Evolutionary conservation across 345 rosid genomes (phyloP).

Genomic region (Camelina laxa): DNA sequence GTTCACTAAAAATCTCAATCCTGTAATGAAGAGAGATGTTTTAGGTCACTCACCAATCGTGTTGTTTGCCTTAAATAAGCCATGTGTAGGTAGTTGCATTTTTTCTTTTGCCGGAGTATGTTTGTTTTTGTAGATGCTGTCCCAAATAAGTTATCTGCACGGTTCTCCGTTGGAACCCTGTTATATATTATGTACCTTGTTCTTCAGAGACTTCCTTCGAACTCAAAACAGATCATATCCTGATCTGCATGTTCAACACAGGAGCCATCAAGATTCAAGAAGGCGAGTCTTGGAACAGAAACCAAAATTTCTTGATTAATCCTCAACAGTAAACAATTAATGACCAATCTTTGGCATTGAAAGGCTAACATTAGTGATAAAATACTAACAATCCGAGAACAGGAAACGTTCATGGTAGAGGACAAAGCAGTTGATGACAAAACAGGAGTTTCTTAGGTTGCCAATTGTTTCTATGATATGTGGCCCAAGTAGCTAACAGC

Average conservation of each 20-base stretch:
- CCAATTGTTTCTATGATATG: slow-evolving; percentile 38
- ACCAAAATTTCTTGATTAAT: slow-evolving; percentile 8
- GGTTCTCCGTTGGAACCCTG: slow-evolving; percentile 41
- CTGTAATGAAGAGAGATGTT: slow-evolving; percentile 26
- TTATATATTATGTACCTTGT: slow-evolving; percentile 29
- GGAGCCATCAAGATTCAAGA: slow-evolving; percentile 34
- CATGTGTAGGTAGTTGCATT: slow-evolving; percentile 37
- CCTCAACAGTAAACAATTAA: not conserved
- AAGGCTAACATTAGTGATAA: not conserved
- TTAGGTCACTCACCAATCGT: slow-evolving; percentile 38
- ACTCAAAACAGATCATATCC: slow-evolving; percentile 27
- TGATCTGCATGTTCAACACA: slow-evolving; percentile 34
- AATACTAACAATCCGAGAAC: slow-evolving; percentile 26
- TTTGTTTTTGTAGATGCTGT: slow-evolving; percentile 34
- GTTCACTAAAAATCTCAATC: slow-evolving; percentile 31
- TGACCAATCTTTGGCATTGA: slow-evolving; percentile 20
- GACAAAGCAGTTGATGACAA: slow-evolving; percentile 39
- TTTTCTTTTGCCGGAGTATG: slow-evolving; percentile 39
- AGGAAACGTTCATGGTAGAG: slow-evolving; percentile 27
- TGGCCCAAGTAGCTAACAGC: slow-evolving; percentile 45
- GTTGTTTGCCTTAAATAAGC: slow-evolving; percentile 43
- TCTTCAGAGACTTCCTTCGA: slow-evolving; percentile 32
- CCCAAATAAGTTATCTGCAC: slow-evolving; percentile 30
- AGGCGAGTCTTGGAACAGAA: slow-evolving; percentile 11
- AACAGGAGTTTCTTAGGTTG: slow-evolving; percentile 46